Percentiles rank a stretch among this genome's conserved stretches.
These are phyloP conservation scores for Moesziomyces aphidis DNA, from an alignment of 1,284 basidiomycete species.

Conservation along the genomic window DNA sequence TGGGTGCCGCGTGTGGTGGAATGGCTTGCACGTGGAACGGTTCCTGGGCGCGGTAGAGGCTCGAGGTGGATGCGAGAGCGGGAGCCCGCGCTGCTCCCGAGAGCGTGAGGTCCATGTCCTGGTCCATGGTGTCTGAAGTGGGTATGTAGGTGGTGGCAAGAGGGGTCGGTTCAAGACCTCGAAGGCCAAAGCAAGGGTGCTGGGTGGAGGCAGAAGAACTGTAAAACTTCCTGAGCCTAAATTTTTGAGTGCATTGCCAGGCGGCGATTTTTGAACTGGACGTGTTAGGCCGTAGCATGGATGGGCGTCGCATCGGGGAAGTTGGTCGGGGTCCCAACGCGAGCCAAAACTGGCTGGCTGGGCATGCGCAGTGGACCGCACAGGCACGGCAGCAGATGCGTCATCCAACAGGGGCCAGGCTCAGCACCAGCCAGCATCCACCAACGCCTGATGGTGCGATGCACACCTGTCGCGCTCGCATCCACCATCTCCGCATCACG, in stretches of 20 bases:
- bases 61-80: slow-evolving; percentile 20
- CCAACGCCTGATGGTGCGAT: neutral
- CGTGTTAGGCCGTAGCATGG: neutral
- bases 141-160: neutral
- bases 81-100: slow-evolving; percentile 44
- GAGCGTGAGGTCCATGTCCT: slow-evolving; percentile 34
- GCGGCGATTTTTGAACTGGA: neutral
- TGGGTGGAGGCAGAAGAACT: neutral
- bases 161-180: no score
- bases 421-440: slow-evolving; percentile 3
- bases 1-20: slow-evolving; percentile 29
- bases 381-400: slow-evolving; percentile 21
- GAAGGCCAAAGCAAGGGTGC: no score
- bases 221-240: neutral
- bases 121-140: slow-evolving; percentile 23
- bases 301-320: no score
- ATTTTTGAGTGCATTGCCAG: neutral
- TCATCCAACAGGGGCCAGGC: slow-evolving; percentile 34
- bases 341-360: neutral
- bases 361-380: neutral
- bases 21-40: slow-evolving; percentile 45
- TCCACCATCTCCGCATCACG: slow-evolving; percentile 11
- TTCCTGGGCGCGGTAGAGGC: slow-evolving; percentile 29
- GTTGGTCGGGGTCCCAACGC: neutral
- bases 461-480: neutral